These are phyloP conservation scores for Avena eriantha DNA, from an alignment of 176 grass and related monocot genomes.

Conservation along the genomic window DNA sequence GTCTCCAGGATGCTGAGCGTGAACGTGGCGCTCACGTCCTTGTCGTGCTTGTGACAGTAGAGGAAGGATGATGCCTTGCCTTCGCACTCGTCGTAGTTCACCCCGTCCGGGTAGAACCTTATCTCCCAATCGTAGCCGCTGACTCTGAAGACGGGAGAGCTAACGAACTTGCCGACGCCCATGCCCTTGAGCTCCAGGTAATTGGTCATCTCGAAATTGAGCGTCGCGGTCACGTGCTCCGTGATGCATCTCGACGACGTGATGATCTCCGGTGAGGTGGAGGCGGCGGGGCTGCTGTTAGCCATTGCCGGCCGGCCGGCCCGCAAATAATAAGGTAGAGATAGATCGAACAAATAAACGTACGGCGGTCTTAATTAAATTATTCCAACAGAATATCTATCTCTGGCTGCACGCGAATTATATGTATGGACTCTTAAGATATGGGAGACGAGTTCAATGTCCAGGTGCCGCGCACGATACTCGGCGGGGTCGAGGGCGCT, in stretches of 20 bases:
- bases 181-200: constrained; percentile 47
- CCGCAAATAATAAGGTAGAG: neutral
- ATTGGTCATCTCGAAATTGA: constrained; percentile 34
- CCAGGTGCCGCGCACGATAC: too few species aligned
- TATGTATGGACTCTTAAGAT: too few species aligned
- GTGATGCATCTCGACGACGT: constrained; percentile 34
- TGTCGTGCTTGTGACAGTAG: neutral
- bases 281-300: neutral
- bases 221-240: constrained; percentile 26
- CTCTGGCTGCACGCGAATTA: too few species aligned
- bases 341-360: too few species aligned
- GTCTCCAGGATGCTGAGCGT: neutral
- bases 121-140: constrained; percentile 46
- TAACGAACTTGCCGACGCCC: constrained; percentile 37
- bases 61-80: neutral
- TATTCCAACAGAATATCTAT: too few species aligned
- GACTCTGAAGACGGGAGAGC: constrained; percentile 42
- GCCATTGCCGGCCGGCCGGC: neutral
- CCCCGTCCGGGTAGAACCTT: constrained; percentile 41
- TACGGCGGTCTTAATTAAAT: too few species aligned
- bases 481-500: too few species aligned
- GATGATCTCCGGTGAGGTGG: neutral
- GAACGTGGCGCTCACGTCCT: neutral
- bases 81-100: neutral
- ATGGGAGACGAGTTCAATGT: too few species aligned